Base-by-base conservation (phyloP, 352 stramenopile genomes). In the Phytophthora boehmeriae region DNA sequence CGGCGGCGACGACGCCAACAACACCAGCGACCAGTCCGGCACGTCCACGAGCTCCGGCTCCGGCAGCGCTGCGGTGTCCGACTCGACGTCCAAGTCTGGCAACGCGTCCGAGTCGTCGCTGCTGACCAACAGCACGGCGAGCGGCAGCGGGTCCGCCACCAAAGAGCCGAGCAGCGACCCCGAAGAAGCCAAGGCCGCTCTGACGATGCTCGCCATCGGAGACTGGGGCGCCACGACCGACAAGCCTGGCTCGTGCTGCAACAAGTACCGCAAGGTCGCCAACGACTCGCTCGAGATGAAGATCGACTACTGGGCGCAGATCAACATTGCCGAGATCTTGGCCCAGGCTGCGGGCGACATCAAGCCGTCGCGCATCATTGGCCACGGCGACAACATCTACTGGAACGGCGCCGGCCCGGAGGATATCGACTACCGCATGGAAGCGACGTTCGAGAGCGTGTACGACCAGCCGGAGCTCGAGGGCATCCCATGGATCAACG, bases 321-420 rank as follows among this genome's bases (percentile, higher is more conserved):
- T 93, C 48, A 92, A 91, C 65, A 76, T 95, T 38, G 86, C 82
- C 13, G 83, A 92, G 63, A 88, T 95, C 62, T 52, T 95, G 4
- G 68, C 77, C 17, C 67, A 92, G 59, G 87, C 80, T n/a, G 86
- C 86, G 0, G 78, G 66, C 1, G 80, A 79, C 13, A 76, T 92
- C 51, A 91, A 89, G 53, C 84, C 86, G 0, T 58, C 70, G 27
- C 71, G 76, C 14, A 81, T 95, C 53, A 91, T 95, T 34, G 80
- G 83, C 11, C 86, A 95, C 63, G 86, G 84, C 32, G 87, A 95
- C 71, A 95, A 95, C 74, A 84, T 94, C 32, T 95, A 95, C 83
- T 95, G 85, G 85, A 93, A 94, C 68, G 87, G 87, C 19, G 85
- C 83, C 3, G 87, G 85, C 20, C 76, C 78, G 2, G 76, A 86